Evolutionary conservation across 2,329 filamentous ascomycete species (phyloP), one percentile per base, ranked within the genome.

Genomic region (Fusarium paranaense): DNA sequence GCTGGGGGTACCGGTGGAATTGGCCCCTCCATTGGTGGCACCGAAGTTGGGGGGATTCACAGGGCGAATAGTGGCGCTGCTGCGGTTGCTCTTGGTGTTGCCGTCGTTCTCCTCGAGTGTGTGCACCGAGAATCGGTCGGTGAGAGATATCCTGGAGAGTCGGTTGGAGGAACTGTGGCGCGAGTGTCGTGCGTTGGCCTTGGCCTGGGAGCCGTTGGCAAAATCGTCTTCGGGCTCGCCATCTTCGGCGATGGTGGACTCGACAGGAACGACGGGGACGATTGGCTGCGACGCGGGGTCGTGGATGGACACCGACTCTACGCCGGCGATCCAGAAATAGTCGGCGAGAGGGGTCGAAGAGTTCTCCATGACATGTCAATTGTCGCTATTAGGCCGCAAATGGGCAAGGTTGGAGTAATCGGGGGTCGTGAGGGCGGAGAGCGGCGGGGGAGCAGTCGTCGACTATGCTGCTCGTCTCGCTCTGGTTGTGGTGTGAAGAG

Each of bases 281-380:
- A 62, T 65, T 35, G 69, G 57, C 33, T 75, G 73, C 60, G 82
- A 82, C 61, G 82, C 82, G 77, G 84, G 80, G 75, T 92, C 91
- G 71, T 90, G 87, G 84, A 93, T 92, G 66, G 89, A 87, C 76
- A 93, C 87, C 70, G 90, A 89, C 82, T 93, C 91, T 83, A 93
- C 87, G 78, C 91, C 91, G 75, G 91, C 91, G 81, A 93, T 93
- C 91, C 91, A 93, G 83, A 93, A 93, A 84, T 93, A 93, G 82
- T 93, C 91, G 82, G 91, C 91, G 81, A 93, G 86, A 80, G 91
- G 91, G 74, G 87, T 87, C 73, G 90, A 91, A 69, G 90, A 87
- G 83, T 82, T 85, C 80, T 90, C 89, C 89, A 91, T 91, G 84
- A 83, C 87, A 85, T 84, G 81, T 83, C 83, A 84, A 78, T 79